Evolutionary conservation across 2,329 filamentous ascomycete genomes (phyloP), one percentile per base, ranked within the genome.

Genomic region (Apiospora saccharicola): DNA sequence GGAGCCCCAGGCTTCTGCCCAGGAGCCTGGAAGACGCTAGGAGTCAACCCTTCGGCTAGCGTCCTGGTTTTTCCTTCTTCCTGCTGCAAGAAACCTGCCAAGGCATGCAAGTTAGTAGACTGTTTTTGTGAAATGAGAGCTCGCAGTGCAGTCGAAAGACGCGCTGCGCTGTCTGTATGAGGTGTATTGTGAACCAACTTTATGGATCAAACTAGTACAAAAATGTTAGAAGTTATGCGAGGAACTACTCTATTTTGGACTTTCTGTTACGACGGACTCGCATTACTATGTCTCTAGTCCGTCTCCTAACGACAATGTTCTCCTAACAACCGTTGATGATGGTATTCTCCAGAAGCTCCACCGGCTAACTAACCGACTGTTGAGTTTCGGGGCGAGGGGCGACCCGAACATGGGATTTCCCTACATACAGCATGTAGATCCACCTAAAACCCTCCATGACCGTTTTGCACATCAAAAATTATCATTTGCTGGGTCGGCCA

Each of bases 401-500:
- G 57, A 64, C 41, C 57, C 57, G 57, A 64, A 64, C 19, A 64
- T 64, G 57, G 57, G 57, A 64, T 64, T 64, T n/a, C 19, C 30
- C 57, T 37, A 12, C n/a, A 24, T 37, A 12, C n/a, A 24, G 12
- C 26, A 8, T 13, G 37, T 7, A n/a, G 22, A 37, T 13, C 57
- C 57, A 64, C 30, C 5, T 64, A 30, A 34, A 41, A 13, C 41
- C 41, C 57, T 64, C 57, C 57, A 64, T 64, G 19, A 6, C 41
- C 57, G 57, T 41, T 64, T 64, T 34, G 57, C 57, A 64, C 24
- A n/a, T 13, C 41, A 10, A 64, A 41, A 37, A n/a, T 22, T 14
- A 14, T 64, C 26, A n/a, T 30, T 41, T 16, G 37, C 19, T 61
- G 7, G 34, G 34, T 64, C 30, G 53, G 30, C 16, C 16, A 61